Conservation (phyloP, 768 basidiomycete species). For the Russula emetica region DNA sequence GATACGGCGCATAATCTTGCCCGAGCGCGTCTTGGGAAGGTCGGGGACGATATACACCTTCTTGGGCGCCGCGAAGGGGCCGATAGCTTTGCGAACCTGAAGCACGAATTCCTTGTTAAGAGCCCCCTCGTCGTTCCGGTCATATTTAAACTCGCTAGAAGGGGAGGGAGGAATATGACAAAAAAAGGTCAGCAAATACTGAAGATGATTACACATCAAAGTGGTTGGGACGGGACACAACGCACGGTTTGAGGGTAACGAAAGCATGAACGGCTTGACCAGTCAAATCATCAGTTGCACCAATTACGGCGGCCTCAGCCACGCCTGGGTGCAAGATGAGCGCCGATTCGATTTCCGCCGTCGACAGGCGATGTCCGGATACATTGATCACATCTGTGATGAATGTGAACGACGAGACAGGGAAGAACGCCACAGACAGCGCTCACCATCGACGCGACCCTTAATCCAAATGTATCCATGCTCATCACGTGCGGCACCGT, state of each 20-base stretch:
- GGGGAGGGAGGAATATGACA: rapidly evolving
- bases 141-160: slow-evolving; percentile 71
- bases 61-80: slow-evolving; percentile 97
- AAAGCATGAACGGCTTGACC: slow-evolving; percentile 95
- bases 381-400: slow-evolving; percentile 92
- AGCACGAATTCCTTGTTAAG: slow-evolving; percentile 85
- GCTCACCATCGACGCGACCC: slow-evolving; percentile 87
- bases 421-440: slow-evolving; percentile 1
- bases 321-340: slow-evolving; percentile 93
- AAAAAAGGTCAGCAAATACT: background rate
- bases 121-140: slow-evolving; percentile 60
- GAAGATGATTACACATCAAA: too few species aligned
- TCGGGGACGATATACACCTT: slow-evolving; percentile 79
- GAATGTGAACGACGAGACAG: slow-evolving; percentile 3
- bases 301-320: slow-evolving; percentile 93
- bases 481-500: slow-evolving; percentile 90
- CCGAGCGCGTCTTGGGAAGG: slow-evolving; percentile 91
- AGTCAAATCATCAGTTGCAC: slow-evolving; percentile 79
- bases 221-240: slow-evolving; percentile 25
- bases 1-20: slow-evolving; percentile 96
- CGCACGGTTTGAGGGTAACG: slow-evolving; percentile 90
- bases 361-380: slow-evolving; percentile 93
- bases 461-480: slow-evolving; percentile 99
- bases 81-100: slow-evolving; percentile 96
- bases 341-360: slow-evolving; percentile 97